Percentiles rank a stretch among this genome's conserved stretches.
phyloP scores from a whole-genome alignment of 495 filamentous ascomycete genomes.

The Aspergillus campestris region DNA sequence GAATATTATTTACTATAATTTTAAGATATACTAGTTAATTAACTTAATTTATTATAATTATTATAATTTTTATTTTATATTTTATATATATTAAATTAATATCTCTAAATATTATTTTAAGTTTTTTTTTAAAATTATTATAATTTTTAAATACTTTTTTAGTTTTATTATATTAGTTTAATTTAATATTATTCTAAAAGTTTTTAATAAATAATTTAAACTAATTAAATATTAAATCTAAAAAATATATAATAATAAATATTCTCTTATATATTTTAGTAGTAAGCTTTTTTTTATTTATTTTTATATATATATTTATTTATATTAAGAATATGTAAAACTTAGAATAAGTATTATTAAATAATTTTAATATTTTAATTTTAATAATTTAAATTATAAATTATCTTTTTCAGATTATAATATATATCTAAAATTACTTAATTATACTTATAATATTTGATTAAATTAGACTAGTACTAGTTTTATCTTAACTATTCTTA shows the following conservation, averaged over 20 bases:
- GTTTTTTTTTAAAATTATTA: too few relatives aligned
- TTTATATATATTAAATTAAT: too few relatives aligned
- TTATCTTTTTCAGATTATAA: conserved; percentile 3
- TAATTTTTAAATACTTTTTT: neutral
- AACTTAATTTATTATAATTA: neutral
- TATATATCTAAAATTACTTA: neutral
- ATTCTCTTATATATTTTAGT: neutral
- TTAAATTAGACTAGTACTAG: too few relatives aligned
- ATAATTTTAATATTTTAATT: neutral
- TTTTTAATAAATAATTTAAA: neutral
- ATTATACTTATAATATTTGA: too few relatives aligned
- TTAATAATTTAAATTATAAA: conserved; percentile 2
- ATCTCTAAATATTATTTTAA: neutral
- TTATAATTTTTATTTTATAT: neutral
- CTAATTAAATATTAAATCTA: neutral
- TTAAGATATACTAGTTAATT: neutral
- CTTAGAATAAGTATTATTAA: neutral
- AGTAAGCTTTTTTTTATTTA: neutral
- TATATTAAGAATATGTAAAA: neutral
- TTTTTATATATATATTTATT: conserved; percentile 2
- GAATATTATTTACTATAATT: too few relatives aligned
- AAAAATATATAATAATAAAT: conserved; percentile 4
- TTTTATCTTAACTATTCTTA: too few relatives aligned
- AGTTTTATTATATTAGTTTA: neutral
- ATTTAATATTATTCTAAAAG: neutral